Base-by-base conservation (phyloP, 768 basidiomycete genomes). In the Amanita pallidorosea region DNA sequence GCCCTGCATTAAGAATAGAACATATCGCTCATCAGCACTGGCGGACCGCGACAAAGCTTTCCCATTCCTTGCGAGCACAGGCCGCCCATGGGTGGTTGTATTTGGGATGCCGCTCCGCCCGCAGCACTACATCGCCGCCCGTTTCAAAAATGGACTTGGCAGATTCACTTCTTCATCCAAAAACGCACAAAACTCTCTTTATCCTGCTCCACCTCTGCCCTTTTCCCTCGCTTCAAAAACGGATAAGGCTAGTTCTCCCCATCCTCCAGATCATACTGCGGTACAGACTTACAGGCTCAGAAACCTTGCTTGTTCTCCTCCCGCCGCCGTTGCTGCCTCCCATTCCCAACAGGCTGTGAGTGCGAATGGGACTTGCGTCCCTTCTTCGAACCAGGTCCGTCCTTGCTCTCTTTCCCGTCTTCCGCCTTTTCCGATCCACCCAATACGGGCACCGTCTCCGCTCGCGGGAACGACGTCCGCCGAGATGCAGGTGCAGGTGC, bases 201-300 rank as follows among this genome's bases (percentile, higher is more conserved):
- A 2, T 3, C 15, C 6, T 1, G n/a, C 13, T 36, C 36, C 36
- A 17, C 37, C 36, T 70, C 71, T 29, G 7, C 29, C 23, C 69
- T 64, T 25, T 80, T 79, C 4, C 54, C 64, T 44, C 77, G 71
- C 60, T 83, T 85, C 38, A 91, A 61, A 65, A 91, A 91, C 5
- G 88, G 89, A 60, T 85, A 88, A 0, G 88, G 89, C 0, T 91
- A 72, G 62, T 89, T 90, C 63, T 88, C 88, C 61, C 88, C 88
- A 60, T 91, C 87, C 0, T 71, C 70, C 8, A 84, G 57, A 61
- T 89, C 81, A 57, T 88, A 91, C 52, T 74, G 67, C 3, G 79
- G 70, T 3, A 74, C 55, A 6, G 62, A 57, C 20, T 53, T 58
- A 40, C 49, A 1, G 65, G 58, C 22, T 63, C 51, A 8, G 67